A percentile compares a stretch with the other conserved stretches of the same genome.
These are phyloP conservation scores for Phytophthora gonapodyides DNA, from an alignment of 352 stramenopile species.

Conservation along the genomic window DNA sequence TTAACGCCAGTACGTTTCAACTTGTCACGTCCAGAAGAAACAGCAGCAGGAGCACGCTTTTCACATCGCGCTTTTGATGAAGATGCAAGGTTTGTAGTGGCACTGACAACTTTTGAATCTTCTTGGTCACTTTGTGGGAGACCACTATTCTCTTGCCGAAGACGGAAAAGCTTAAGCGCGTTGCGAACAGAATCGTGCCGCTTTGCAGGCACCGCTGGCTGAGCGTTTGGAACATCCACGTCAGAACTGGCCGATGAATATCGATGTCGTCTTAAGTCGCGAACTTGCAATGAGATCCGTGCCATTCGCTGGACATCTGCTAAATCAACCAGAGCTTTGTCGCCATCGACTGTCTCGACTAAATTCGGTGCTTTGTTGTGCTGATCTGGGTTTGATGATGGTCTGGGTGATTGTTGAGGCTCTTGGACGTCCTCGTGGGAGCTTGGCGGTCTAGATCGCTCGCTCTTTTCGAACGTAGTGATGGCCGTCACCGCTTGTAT, in stretches of 20 bases:
- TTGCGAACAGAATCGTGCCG: conserved; percentile 50
- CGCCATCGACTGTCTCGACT: background rate
- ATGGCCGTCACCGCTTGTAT: conserved; percentile 14
- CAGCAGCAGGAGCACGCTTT: background rate
- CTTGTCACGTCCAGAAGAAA: background rate
- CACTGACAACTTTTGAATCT: background rate
- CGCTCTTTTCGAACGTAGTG: background rate
- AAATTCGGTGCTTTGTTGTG: background rate
- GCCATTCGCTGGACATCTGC: conserved; percentile 11
- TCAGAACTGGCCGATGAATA: conserved; percentile 1
- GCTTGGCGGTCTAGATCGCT: background rate
- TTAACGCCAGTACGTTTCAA: conserved; percentile 1
- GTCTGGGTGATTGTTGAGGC: background rate
- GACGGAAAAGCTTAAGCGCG: conserved; percentile 56
- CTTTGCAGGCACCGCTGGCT: background rate
- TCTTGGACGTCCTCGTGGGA: background rate
- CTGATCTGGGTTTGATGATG: background rate
- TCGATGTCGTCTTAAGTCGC: conserved; percentile 18
- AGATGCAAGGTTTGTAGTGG: background rate
- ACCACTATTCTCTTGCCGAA: conserved; percentile 40
- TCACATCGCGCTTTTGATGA: background rate
- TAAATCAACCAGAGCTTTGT: conserved; percentile 7
- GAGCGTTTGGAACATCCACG: background rate
- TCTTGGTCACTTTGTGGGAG: background rate
- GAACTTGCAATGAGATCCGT: conserved; percentile 19